A percentile compares a stretch with the other conserved stretches of the same genome.
Evolutionary conservation across 73 alveolate species (phyloP).

Genomic region (Tetrahymena elliotti): DNA sequence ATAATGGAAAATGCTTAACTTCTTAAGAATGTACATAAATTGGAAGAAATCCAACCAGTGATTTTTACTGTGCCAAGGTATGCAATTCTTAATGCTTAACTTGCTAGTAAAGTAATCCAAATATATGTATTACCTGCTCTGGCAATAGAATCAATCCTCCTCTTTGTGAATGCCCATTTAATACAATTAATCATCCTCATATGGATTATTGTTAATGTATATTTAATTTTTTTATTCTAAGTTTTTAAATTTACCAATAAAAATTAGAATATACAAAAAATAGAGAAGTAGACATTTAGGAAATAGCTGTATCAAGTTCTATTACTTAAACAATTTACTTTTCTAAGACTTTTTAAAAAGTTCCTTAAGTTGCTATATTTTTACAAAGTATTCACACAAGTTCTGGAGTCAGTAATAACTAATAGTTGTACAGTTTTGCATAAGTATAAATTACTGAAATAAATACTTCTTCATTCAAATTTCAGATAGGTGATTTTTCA

Average conservation of each 20-base stretch:
- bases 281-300: background rate
- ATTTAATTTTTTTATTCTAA: background rate
- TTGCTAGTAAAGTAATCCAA: background rate
- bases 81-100: background rate
- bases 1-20: background rate
- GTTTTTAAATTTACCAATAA: background rate
- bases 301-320: background rate
- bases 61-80: background rate
- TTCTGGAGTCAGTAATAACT: background rate
- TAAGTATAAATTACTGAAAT: background rate
- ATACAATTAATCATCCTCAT: background rate
- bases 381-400: background rate
- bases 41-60: background rate
- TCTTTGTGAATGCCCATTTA: background rate
- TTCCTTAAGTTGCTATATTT: background rate
- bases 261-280: background rate
- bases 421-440: background rate
- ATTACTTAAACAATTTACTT: background rate
- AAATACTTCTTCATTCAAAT: background rate
- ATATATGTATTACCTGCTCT: background rate
- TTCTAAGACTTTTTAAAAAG: background rate
- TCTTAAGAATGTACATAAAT: background rate
- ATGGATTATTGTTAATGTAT: background rate
- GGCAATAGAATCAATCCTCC: background rate
- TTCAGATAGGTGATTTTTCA: background rate